Conservation (phyloP, 1,139 yeast species). For the Geotrichum reessii region DNA sequence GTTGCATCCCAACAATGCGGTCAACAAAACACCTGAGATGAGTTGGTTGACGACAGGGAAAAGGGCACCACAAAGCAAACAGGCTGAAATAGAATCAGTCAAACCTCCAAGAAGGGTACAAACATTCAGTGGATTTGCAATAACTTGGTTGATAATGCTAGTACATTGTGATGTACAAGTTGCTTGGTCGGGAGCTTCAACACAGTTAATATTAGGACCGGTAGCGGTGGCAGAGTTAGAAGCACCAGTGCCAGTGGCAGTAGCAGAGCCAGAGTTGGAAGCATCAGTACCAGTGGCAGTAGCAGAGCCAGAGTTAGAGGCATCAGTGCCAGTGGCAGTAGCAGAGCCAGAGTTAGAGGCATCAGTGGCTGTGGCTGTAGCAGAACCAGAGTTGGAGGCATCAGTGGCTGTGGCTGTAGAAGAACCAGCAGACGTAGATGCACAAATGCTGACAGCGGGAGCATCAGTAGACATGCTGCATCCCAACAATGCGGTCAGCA, state of each 20-base stretch:
- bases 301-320: too few species aligned
- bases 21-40: not conserved
- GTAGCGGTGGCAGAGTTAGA: too few species aligned
- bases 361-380: not conserved
- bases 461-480: not conserved
- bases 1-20: not conserved
- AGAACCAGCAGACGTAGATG: not conserved
- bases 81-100: slow-evolving; percentile 20
- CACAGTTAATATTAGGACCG: too few species aligned
- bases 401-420: too few species aligned
- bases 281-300: too few species aligned
- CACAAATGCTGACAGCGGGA: not conserved
- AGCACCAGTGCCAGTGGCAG: too few species aligned
- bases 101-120: slow-evolving; percentile 10
- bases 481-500: not conserved
- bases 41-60: slow-evolving; percentile 3
- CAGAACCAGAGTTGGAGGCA: not conserved
- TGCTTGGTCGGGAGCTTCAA: too few species aligned
- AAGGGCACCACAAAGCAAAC: slow-evolving; percentile 10
- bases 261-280: not conserved
- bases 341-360: too few species aligned
- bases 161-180: too few species aligned
- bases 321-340: too few species aligned
- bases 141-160: too few species aligned
- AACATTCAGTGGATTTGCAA: too few species aligned